A percentile compares a stretch with the other conserved stretches of the same genome.
These are phyloP conservation scores for Rhodotorula babjevae DNA, from an alignment of 768 basidiomycete genomes.

Conservation along the genomic window DNA sequence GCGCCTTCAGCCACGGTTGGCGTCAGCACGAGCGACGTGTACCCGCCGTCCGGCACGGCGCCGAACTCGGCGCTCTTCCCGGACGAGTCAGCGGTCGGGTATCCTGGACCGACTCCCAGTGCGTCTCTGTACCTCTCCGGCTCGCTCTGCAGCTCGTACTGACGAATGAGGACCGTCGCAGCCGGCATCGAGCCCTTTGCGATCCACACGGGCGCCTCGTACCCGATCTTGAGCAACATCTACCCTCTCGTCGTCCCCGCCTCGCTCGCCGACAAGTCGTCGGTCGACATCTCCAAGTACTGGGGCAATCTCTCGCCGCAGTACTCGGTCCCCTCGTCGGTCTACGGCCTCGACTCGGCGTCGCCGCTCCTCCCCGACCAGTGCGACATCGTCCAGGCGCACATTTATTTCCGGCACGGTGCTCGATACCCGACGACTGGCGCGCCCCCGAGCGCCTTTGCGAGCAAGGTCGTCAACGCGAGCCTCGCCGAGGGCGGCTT, in stretches of 20 bases:
- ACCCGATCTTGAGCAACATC: constrained; percentile 39
- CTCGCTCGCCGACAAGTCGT: neutral
- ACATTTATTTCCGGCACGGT: constrained; percentile 42
- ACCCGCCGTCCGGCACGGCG: neutral
- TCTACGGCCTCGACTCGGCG: constrained; percentile 45
- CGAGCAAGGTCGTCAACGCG: constrained; percentile 43
- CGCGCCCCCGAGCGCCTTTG: constrained; percentile 41
- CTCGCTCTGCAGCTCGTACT: too few species aligned
- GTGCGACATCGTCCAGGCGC: constrained; percentile 45
- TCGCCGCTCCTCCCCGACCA: constrained; percentile 43
- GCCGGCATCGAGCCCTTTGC: constrained; percentile 44
- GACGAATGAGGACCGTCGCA: too few species aligned
- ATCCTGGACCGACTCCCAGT: constrained; percentile 16
- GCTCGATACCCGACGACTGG: constrained; percentile 47
- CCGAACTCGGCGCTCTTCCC: constrained; percentile 43
- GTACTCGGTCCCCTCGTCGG: constrained; percentile 43
- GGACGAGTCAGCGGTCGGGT: constrained; percentile 39
- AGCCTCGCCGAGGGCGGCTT: constrained; percentile 27
- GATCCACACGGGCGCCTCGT: constrained; percentile 42
- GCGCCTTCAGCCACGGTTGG: neutral
- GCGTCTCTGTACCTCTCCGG: neutral
- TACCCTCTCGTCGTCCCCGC: constrained; percentile 42
- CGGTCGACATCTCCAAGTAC: constrained; percentile 42
- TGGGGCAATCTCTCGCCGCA: constrained; percentile 47
- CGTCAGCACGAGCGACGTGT: constrained; percentile 1